Percentiles rank a stretch among this genome's conserved stretches.
phyloP scores from a whole-genome alignment of 331 rosid species.

The Ulmus americana region DNA sequence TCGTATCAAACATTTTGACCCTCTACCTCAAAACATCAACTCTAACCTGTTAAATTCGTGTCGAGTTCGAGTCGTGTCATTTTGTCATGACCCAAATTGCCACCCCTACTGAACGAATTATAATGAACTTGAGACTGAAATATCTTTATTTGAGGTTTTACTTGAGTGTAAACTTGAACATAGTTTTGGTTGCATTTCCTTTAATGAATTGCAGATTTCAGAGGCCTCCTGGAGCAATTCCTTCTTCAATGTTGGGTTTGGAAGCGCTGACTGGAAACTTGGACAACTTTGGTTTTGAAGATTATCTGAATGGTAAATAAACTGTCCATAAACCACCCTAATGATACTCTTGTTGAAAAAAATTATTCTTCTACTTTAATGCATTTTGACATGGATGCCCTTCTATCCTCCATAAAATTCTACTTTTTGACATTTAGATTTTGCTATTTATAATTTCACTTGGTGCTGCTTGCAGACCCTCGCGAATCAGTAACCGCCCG shows the following conservation, averaged over 20 bases:
- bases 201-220: slow-evolving; percentile 54
- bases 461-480: slow-evolving; percentile 56
- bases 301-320: slow-evolving; percentile 61
- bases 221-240: slow-evolving; percentile 72
- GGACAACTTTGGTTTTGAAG: slow-evolving; percentile 68
- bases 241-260: slow-evolving; percentile 88
- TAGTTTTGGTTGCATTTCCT: neutral
- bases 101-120: no score
- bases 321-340: neutral
- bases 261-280: slow-evolving; percentile 67
- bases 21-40: no score
- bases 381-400: neutral
- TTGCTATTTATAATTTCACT: neutral
- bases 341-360: neutral
- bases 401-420: neutral
- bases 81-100: no score
- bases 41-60: no score
- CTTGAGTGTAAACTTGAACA: neutral
- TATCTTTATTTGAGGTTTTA: neutral
- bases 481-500: slow-evolving; percentile 60
- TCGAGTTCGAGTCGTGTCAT: no score
- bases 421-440: no score
- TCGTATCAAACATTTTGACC: no score
- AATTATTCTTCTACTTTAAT: neutral
- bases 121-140: neutral